Base-by-base conservation (phyloP, 768 basidiomycete genomes). In the Leccinum uliginosum region DNA sequence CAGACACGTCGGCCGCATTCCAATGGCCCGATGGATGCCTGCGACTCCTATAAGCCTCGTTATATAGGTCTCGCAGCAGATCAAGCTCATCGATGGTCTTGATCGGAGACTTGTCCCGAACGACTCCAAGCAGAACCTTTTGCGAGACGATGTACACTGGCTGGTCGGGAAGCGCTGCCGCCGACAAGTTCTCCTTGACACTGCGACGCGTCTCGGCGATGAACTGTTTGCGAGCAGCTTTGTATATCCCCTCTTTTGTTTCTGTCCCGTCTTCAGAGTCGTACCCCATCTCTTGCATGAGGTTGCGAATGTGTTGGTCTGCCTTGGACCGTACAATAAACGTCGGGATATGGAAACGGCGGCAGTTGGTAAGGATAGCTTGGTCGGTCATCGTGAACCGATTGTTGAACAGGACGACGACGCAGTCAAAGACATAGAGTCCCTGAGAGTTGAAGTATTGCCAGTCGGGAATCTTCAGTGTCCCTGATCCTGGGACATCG, bases 401-500 rank as follows among this genome's bases (percentile, higher is more conserved):
- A 45, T 62, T 67, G 53, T 71, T 68, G 64, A 73, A 70, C 11
- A 75, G 55, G 24, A 75, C 63, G 51, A 75, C 54, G 58, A 76
- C 59, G 24, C 65, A 68, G 47, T 76, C 73, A 53, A 75, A 75
- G 54, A 73, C 63, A 50, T 67, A 75, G 30, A 75, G 65, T 11
- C 74, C 74, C 47, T 75, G 71, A 11, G 69, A 64, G 32, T 73
- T 73, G 58, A 76, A 75, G 56, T 75, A 76, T 35, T 73, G 66
- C 72, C 72, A 75, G 51, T 71, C 72, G 19, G 71, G 66, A 48
- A 73, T 59, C 38, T 61, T 66, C n/a, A 70, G 54, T 2, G 75
- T 75, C 7, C 71, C 73, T 9, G 74, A 74, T 15, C 74, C 74
- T 0, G 74, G 75, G 26, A 75, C 55, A 35, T 75, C 74, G 50